Evolutionary conservation across 495 filamentous ascomycete species (phyloP), one percentile per base, ranked within the genome.

Genomic region (Hypoxylon perforatum): DNA sequence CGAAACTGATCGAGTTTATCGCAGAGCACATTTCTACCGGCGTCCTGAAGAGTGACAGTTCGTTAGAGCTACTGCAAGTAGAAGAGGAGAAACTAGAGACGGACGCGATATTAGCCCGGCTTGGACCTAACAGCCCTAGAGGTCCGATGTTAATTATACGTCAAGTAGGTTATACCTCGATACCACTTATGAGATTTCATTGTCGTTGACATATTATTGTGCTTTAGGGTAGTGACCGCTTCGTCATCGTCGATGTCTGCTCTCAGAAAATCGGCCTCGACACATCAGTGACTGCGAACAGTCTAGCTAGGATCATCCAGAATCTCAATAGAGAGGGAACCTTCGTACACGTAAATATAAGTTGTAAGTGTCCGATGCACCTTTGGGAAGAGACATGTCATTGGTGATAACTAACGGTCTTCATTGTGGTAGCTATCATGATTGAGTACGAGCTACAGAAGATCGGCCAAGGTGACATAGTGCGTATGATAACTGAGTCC

Each of bases 261-360:
- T 53, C 51, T 52, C 57, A 49, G 14, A 61, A 61, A 12, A 21
- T 49, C 19, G 57, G 63, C 18, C 63, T 67, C 11, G 63, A 67
- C 28, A 67, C 63, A 5, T 67, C 63, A 6, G 56, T 50, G 1
- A 57, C 57, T 4, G 36, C 63, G 2, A 61, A 67, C 4, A 51
- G 42, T 5, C 51, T 67, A 14, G 63, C 63, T 11, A 57, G 57
- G 35, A 51, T 51, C 14, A 67, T 67, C 9, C 23, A 56, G 11
- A 61, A 4, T 36, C 11, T 3, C 18, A 44, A 57, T 8, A 18
- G 14, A 4, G 25, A 33, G 12, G 63, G 63, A 5, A 57, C 30
- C 17, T 67, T 57, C 28, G 51, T 52, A 17, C 63, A 67, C 8
- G 52, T 57, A 15, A 67, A 57, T 14, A 67, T 67, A n/a, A 67